Percentiles rank a stretch among this genome's conserved stretches.
phyloP scores from a whole-genome alignment of 2,329 filamentous ascomycete genomes.

The Venturia asperata region DNA sequence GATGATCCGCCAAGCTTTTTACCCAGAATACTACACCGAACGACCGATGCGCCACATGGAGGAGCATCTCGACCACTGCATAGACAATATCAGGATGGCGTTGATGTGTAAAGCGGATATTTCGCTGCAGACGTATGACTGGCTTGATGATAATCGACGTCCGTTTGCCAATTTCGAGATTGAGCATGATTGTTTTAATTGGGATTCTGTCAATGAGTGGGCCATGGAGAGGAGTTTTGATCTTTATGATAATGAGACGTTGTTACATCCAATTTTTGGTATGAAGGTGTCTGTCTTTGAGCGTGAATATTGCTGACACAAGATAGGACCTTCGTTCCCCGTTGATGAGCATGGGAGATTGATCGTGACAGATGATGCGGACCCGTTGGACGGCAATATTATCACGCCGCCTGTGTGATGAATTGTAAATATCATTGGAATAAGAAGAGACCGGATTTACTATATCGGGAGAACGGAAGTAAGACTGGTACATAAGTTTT shows the following conservation, averaged over 20 bases:
- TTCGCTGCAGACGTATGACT: constrained; percentile 27
- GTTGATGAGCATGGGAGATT: not conserved
- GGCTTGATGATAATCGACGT: constrained; percentile 41
- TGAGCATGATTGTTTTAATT: constrained; percentile 4
- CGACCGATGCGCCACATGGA: not conserved
- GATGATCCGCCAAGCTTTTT: not conserved
- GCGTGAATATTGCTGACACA: not conserved
- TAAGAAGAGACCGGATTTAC: too few relatives aligned
- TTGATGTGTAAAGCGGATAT: not conserved
- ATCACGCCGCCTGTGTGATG: not conserved
- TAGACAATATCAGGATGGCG: not conserved
- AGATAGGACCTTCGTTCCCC: not conserved
- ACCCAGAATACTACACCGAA: not conserved
- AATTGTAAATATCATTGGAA: too few relatives aligned
- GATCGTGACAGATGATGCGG: not conserved
- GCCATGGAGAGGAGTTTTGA: not conserved
- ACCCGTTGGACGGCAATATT: constrained; percentile 36
- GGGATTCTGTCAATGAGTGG: constrained; percentile 5
- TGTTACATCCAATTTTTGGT: constrained; percentile 9
- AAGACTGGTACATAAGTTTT: too few relatives aligned
- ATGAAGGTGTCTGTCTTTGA: not conserved
- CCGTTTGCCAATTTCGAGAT: not conserved
- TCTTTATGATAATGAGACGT: not conserved
- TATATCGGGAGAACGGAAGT: too few relatives aligned
- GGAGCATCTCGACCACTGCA: not conserved